These are phyloP conservation scores for Thinopyrum elongatum DNA, from an alignment of 176 grass and related monocot genomes.

Conservation along the genomic window DNA sequence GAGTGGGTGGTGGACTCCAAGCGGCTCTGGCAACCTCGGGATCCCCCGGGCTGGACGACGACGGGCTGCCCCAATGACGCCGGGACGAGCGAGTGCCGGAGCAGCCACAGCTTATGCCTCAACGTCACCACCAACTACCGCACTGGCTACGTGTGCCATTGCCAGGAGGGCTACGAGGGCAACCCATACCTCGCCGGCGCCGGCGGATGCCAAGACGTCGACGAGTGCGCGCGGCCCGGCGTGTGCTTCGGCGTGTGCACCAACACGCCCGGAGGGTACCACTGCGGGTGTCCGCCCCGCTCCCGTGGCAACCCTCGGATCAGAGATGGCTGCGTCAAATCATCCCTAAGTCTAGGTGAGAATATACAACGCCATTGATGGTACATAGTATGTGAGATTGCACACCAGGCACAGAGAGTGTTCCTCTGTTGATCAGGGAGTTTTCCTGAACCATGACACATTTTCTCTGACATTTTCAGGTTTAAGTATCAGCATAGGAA, in stretches of 20 bases:
- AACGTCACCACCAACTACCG: constrained; percentile 4
- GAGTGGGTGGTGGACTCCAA: background rate
- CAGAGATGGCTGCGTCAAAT: constrained; percentile 13
- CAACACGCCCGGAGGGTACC: background rate
- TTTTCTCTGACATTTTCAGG: constrained; percentile 12
- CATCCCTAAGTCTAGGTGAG: constrained; percentile 1
- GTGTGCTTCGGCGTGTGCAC: constrained; percentile 20
- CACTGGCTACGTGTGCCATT: constrained; percentile 22
- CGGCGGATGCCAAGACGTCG: constrained; percentile 43
- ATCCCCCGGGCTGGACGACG: background rate
- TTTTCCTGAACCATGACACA: background rate
- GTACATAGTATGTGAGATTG: background rate
- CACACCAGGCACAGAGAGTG: background rate
- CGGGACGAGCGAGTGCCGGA: background rate
- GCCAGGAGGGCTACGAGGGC: constrained; percentile 30
- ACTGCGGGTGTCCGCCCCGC: constrained; percentile 6
- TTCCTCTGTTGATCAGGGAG: background rate
- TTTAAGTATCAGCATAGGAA: constrained; percentile 39
- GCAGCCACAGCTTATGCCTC: constrained; percentile 9
- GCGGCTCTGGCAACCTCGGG: background rate
- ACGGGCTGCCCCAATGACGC: background rate
- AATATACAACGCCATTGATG: background rate
- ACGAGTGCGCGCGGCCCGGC: background rate
- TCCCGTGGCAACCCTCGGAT: background rate
- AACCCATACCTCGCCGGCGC: constrained; percentile 40